Conservation (phyloP, 768 basidiomycete species). For the Amanita polypyramis region DNA sequence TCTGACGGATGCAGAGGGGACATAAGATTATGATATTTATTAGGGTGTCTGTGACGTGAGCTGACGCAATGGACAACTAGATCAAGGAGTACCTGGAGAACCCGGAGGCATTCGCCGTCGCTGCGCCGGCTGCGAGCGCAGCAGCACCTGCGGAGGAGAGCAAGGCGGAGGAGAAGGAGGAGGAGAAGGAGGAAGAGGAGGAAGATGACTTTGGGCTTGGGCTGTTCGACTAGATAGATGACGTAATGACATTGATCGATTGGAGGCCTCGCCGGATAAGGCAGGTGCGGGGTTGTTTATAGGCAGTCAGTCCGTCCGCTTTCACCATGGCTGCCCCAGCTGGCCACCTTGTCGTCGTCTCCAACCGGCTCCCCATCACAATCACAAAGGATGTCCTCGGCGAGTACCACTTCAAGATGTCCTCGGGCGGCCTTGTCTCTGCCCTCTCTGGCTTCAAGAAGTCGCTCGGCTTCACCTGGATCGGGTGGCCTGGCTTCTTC, state of each 20-base stretch:
- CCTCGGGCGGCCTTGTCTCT: constrained; percentile 93
- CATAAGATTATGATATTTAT: constrained; percentile 9
- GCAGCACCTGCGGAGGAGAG: constrained; percentile 48
- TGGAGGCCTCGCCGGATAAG: not conserved
- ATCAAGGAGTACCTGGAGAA: constrained; percentile 96
- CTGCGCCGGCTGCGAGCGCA: constrained; percentile 52
- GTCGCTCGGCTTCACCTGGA: constrained; percentile 96
- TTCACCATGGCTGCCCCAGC: constrained; percentile 11
- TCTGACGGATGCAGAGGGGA: constrained; percentile 32
- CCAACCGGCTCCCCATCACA: constrained; percentile 91
- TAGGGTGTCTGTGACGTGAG: not conserved
- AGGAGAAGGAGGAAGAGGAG: constrained; percentile 77
- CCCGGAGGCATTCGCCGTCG: constrained; percentile 93
- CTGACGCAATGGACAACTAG: constrained; percentile 30
- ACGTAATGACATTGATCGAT: constrained; percentile 3
- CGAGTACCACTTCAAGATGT: constrained; percentile 99
- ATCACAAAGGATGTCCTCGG: constrained; percentile 89
- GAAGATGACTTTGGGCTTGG: constrained; percentile 95
- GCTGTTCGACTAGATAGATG: constrained; percentile 62
- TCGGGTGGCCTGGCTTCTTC: constrained; percentile 90
- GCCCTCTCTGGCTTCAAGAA: constrained; percentile 98
- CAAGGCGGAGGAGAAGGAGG: constrained; percentile 58
- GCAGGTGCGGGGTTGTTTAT: constrained; percentile 1
- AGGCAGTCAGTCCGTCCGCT: not conserved
- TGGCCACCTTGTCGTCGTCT: constrained; percentile 82